Percentiles rank a stretch among this genome's conserved stretches.
These are phyloP conservation scores for Hordeum marinum DNA, from an alignment of 176 grass and related monocot species.

Conservation along the genomic window DNA sequence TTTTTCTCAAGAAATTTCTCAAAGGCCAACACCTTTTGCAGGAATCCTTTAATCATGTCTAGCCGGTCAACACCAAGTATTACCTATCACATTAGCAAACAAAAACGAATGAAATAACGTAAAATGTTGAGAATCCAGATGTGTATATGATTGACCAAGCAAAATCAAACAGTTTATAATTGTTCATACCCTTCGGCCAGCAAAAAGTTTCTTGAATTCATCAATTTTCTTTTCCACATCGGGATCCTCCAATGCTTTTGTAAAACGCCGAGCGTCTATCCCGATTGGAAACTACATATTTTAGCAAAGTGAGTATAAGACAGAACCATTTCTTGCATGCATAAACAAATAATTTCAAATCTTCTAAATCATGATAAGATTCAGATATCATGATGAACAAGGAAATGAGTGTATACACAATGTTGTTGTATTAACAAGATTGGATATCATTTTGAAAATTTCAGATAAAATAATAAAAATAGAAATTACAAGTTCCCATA, in stretches of 20 bases:
- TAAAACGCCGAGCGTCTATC: conserved; percentile 80
- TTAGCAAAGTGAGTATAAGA: conserved; percentile 32
- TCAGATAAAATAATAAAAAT: not conserved
- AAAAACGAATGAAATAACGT: not conserved
- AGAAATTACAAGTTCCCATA: not conserved
- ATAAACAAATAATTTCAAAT: not conserved
- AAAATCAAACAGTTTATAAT: not conserved
- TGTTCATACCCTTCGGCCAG: conserved; percentile 72
- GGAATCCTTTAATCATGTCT: conserved; percentile 99
- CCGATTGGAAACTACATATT: conserved; percentile 95
- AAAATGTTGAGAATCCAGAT: not conserved
- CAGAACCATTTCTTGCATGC: conserved; percentile 17
- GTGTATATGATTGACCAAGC: not conserved
- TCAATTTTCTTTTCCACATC: too few relatives aligned
- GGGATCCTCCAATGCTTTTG: conserved; percentile 45
- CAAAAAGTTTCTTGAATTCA: too few relatives aligned
- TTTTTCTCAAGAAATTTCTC: conserved; percentile 95
- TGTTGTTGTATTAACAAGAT: not conserved
- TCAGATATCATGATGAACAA: not conserved
- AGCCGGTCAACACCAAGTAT: conserved; percentile 91
- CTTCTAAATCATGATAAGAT: not conserved
- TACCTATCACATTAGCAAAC: conserved; percentile 49
- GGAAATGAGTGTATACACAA: not conserved
- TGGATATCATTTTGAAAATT: not conserved
- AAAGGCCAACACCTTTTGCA: conserved; percentile 92